Evolutionary conservation across 1,284 basidiomycete species (phyloP).

Genomic region (Fistulinella cinereoalba): DNA sequence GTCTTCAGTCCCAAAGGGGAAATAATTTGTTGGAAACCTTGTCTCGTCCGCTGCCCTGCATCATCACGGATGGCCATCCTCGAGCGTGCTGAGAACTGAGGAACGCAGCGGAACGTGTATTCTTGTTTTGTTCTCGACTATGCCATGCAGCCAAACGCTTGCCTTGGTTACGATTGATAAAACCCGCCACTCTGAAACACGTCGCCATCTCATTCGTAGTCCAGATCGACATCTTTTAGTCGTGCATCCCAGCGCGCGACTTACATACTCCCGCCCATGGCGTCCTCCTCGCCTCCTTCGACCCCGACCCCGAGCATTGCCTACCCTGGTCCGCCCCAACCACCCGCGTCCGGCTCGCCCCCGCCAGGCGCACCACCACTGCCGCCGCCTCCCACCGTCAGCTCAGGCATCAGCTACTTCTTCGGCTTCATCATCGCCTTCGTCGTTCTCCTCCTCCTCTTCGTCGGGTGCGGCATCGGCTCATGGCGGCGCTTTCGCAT

Average conservation of each 20-base stretch:
- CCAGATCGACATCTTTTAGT: constrained; percentile 16
- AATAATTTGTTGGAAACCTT: too few species aligned
- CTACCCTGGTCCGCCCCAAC: background rate
- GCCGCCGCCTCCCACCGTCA: background rate
- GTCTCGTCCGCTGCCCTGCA: too few species aligned
- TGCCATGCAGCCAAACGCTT: constrained; percentile 2
- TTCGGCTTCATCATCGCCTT: constrained; percentile 66
- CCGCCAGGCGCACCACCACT: background rate
- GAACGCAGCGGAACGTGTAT: too few species aligned
- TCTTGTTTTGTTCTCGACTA: too few species aligned
- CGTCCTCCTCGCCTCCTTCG: constrained; percentile 8
- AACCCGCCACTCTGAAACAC: constrained; percentile 20
- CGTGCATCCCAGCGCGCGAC: too few species aligned
- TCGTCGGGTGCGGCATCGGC: constrained; percentile 54
- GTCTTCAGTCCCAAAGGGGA: too few species aligned
- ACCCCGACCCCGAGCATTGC: too few species aligned
- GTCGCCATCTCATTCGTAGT: constrained; percentile 2
- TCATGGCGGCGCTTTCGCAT: constrained; percentile 42
- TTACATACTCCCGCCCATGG: constrained; percentile 10
- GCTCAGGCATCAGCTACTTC: constrained; percentile 45
- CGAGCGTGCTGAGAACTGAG: too few species aligned
- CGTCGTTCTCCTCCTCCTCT: constrained; percentile 54
- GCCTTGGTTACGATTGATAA: constrained; percentile 12
- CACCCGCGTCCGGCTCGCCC: background rate
- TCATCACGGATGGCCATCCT: too few species aligned